Base-by-base conservation (phyloP, 257 asterid species). In the Petunia secreta region DNA sequence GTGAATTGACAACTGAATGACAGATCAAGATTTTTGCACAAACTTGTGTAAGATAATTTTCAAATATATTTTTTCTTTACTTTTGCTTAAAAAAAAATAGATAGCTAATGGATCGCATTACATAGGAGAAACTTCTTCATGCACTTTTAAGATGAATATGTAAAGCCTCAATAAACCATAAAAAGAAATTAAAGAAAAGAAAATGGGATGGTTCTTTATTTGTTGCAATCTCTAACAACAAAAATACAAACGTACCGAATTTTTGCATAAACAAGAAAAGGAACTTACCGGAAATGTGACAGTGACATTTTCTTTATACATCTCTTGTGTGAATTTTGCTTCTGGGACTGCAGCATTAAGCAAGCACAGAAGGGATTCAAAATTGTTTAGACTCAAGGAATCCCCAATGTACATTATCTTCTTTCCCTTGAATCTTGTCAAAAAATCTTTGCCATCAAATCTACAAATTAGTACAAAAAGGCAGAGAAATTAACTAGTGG, bases 371-470 rank as follows among this genome's bases (percentile, higher is more conserved):
- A 92, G 86, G 59, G 97, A 92, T 77, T 83, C 81, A 88, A 84
- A 88, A 0, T 85, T 91, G 79, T 90, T 88, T 0, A 69, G 81
- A 79, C 95, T 92, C 60, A 92, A 83, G 2, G 97, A 92, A 76
- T 92, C 97, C 50, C 97, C 97, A 13, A 92, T 16, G 38, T 89
- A 92, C 91, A 92, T 87, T 0, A 92, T 88, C 34, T 83, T 86
- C 74, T 92, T 90, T 0, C 94, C 94, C 86, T 65, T 91, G 84
- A 87, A 80, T 79, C 82, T 89, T 59, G 37, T 80, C 80, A 92
- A 58, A 14, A 92, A 91, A 15, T 81, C 86, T 34, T 34, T 13
- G 0, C 88, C 93, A 84, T 92, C 89, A 84, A 91, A 92, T 81
- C 97, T 92, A 76, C 75, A 80, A 5, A 48, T 13, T 48, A 71